Base-by-base conservation (phyloP, 2,329 filamentous ascomycete species). In the Fusarium guadeloupense region DNA sequence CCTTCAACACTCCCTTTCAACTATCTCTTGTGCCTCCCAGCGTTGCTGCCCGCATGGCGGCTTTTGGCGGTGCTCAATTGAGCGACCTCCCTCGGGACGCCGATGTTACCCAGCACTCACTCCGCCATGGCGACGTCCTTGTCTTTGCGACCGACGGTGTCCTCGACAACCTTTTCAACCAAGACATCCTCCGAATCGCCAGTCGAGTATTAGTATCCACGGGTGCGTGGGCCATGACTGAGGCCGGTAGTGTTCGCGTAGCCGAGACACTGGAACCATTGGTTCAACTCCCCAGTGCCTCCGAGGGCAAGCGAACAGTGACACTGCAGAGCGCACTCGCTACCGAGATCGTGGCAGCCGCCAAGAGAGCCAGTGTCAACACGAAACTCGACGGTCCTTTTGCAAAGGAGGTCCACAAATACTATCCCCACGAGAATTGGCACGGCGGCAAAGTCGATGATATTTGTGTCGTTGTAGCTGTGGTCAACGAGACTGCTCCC, bases 1-100 rank as follows among this genome's bases (percentile, higher is more conserved):
- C 89, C 37, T 99, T 99, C 83, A 99, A 99, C 76, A 98, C 95
- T 0, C 95, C 95, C 0, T 99, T 91, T 72, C 95, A 99, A 75
- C 85, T 99, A 34, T 94, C 92, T 48, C 88, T 97, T 47, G 89
- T 97, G 8, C 94, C 95, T 1, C 85, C 89, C 4, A 86, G 85
- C 67, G 89, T 97, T 77, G 84, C 92, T 52, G 85, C 87, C 19
- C 91, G 95, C 69, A 89, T 93, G 69, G 86, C 88, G 12, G 86
- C 92, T 23, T 98, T 97, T 74, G 94, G 94, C 17, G 92, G 92
- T 38, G 82, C 85, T 3, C 90, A 90, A 60, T 85, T 97, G 21
- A 89, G 89, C 72, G 95, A 99, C 76, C 83, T 89, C 53, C 95
- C 95, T 12, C 85, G 86, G 63, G 92, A 98, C 71, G 91, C 95